phyloP scores from a whole-genome alignment of 2,329 filamentous ascomycete genomes.

The Neocatenulostroma microsporum region DNA sequence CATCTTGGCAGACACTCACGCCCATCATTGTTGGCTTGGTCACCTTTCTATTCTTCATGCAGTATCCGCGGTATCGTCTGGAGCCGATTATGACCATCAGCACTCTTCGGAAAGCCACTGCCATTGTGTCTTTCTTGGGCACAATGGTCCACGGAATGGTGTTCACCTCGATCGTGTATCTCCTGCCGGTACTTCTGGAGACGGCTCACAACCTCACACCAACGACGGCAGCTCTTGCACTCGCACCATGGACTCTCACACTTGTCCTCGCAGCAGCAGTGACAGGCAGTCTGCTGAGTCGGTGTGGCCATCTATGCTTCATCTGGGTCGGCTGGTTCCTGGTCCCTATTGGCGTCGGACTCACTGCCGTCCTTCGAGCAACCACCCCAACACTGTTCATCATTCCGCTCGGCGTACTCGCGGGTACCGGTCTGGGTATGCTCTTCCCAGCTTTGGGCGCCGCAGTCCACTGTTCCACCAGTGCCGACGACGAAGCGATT shows the following conservation, averaged over 20 bases:
- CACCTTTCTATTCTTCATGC: constrained; percentile 44
- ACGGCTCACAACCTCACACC: constrained; percentile 19
- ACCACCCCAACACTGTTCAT: background rate
- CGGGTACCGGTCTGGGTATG: constrained; percentile 56
- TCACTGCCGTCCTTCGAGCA: too few species aligned
- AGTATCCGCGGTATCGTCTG: constrained; percentile 5
- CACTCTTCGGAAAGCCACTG: constrained; percentile 43
- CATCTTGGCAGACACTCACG: constrained; percentile 5
- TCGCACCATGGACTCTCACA: constrained; percentile 10
- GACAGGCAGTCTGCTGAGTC: too few species aligned
- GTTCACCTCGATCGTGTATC: constrained; percentile 14
- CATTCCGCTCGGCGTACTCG: constrained; percentile 45
- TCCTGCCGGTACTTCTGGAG: constrained; percentile 35
- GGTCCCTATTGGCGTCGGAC: background rate
- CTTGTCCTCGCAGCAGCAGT: background rate
- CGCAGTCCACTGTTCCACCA: constrained; percentile 53
- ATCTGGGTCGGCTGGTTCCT: background rate
- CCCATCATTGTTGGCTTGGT: constrained; percentile 5
- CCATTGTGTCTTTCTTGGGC: constrained; percentile 9
- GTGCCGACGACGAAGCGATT: constrained; percentile 49
- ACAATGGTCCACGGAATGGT: constrained; percentile 6
- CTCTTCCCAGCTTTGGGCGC: constrained; percentile 58
- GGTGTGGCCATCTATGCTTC: too few species aligned
- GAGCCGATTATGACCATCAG: constrained; percentile 45
- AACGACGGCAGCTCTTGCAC: constrained; percentile 17